Percentiles rank a stretch among this genome's conserved stretches.
These are phyloP conservation scores for Starmerella kuoi DNA, from an alignment of 805 yeast species.

Conservation along the genomic window DNA sequence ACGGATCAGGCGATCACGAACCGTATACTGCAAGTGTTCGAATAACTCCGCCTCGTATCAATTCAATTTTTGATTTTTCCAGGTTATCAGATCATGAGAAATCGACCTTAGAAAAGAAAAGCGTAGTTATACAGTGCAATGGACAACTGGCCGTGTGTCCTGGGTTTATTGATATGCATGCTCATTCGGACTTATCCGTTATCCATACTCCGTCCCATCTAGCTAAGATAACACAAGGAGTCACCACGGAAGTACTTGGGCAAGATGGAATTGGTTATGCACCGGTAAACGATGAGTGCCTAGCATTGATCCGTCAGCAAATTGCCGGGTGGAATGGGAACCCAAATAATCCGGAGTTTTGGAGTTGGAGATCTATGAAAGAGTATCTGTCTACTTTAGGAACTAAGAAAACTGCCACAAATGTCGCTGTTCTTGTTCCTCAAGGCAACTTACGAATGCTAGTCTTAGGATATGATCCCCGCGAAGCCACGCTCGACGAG, in stretches of 20 bases:
- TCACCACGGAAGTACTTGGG: conserved; percentile 18
- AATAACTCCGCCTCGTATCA: conserved; percentile 5
- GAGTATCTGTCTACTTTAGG: conserved; percentile 12
- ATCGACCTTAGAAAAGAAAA: background rate
- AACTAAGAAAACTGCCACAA: conserved; percentile 11
- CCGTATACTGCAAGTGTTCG: conserved; percentile 6
- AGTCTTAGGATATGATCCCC: conserved; percentile 18
- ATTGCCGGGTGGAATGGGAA: conserved; percentile 19
- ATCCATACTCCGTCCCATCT: conserved; percentile 16
- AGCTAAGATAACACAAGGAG: conserved; percentile 17
- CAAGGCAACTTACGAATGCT: conserved; percentile 19
- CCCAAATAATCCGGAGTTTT: conserved; percentile 12
- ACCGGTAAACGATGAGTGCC: conserved; percentile 13
- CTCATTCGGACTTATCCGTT: conserved; percentile 15
- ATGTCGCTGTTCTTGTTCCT: conserved; percentile 14
- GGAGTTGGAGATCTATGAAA: conserved; percentile 11
- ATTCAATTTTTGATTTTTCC: background rate
- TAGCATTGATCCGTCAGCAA: conserved; percentile 13
- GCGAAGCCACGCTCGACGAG: conserved; percentile 13
- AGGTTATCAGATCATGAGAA: background rate
- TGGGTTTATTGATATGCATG: conserved; percentile 19
- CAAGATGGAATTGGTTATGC: conserved; percentile 19
- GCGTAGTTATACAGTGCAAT: conserved; percentile 9
- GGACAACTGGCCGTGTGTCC: conserved; percentile 10
- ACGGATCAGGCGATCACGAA: conserved; percentile 10